A percentile compares a stretch with the other conserved stretches of the same genome.
Conservation (phyloP, 352 stramenopile species). For the Peronosclerospora sorghi region DNA sequence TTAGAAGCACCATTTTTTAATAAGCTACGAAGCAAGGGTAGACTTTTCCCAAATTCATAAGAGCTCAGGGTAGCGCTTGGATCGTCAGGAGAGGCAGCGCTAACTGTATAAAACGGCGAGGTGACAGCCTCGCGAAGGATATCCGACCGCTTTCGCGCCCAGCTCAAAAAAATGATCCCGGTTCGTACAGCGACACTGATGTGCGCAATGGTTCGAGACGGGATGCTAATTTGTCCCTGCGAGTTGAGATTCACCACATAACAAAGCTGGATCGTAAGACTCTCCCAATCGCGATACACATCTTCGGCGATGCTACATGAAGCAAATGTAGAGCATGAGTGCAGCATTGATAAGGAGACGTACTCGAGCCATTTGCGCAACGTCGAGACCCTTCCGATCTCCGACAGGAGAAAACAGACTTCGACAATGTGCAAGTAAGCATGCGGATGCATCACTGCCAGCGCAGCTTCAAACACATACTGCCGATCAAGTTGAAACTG, state of each 20-base stretch:
- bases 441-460: conserved; percentile 72
- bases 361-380: conserved; percentile 78
- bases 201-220: conserved; percentile 36
- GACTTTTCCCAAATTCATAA: conserved; percentile 55
- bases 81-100: conserved; percentile 1
- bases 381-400: conserved; percentile 37
- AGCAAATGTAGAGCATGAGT: conserved; percentile 68
- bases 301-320: conserved; percentile 65
- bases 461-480: conserved; percentile 67
- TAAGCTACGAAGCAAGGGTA: conserved; percentile 39
- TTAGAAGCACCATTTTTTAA: conserved; percentile 12
- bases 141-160: conserved; percentile 47
- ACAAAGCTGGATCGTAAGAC: conserved; percentile 70
- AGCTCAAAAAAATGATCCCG: conserved; percentile 63
- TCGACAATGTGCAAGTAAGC: conserved; percentile 76
- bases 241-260: conserved; percentile 63
- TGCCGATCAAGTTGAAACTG: conserved; percentile 73
- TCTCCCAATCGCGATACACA: conserved; percentile 76
- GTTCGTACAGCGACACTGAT: conserved; percentile 61
- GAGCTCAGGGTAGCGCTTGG: conserved; percentile 30
- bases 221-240: conserved; percentile 42
- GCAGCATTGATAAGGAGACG: conserved; percentile 66
- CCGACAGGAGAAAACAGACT: conserved; percentile 65
- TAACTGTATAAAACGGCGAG: conserved; percentile 40
- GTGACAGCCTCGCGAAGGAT: conserved; percentile 57